Conservation (phyloP, 2,329 filamentous ascomycete species). For the Xylariaceae sp. region DNA sequence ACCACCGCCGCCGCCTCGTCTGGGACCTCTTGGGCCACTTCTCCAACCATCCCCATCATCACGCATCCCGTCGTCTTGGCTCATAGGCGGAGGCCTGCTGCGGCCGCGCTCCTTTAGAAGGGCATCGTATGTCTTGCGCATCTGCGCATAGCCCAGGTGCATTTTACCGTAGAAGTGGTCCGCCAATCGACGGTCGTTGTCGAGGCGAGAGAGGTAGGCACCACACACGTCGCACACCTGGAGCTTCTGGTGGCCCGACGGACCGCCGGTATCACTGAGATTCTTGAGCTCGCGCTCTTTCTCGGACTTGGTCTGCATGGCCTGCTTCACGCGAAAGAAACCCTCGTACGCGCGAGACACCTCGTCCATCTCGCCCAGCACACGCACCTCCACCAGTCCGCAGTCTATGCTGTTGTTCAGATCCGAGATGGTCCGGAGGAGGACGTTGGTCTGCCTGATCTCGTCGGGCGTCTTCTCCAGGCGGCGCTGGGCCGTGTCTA, state of each 20-base stretch:
- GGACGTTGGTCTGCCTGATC: slow-evolving; percentile 86
- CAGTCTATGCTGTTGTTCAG: slow-evolving; percentile 71
- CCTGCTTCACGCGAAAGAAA: slow-evolving; percentile 76
- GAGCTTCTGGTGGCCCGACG: slow-evolving; percentile 92
- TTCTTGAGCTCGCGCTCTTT: slow-evolving; percentile 84
- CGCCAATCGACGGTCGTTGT: slow-evolving; percentile 88
- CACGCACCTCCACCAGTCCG: slow-evolving; percentile 78
- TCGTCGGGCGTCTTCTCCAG: slow-evolving; percentile 98
- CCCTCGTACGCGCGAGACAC: slow-evolving; percentile 82
- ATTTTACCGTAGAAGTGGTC: slow-evolving; percentile 99
- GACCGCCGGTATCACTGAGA: slow-evolving; percentile 85
- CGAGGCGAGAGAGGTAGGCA: slow-evolving; percentile 83
- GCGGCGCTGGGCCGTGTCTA: slow-evolving; percentile 81
- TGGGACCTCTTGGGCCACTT: slow-evolving; percentile 43
- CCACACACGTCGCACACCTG: slow-evolving; percentile 99
- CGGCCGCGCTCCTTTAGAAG: slow-evolving; percentile 80
- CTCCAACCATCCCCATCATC: slow-evolving; percentile 41
- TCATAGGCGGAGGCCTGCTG: slow-evolving; percentile 41
- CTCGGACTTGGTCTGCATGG: slow-evolving; percentile 75
- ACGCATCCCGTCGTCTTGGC: slow-evolving; percentile 44
- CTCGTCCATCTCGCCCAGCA: slow-evolving; percentile 74
- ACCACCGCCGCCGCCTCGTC: slow-evolving; percentile 48
- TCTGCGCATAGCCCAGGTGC: slow-evolving; percentile 96
- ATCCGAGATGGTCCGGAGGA: slow-evolving; percentile 83
- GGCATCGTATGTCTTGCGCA: slow-evolving; percentile 88